Evolutionary conservation across 441 rosid genomes (phyloP).

Genomic region (Raphanus hybrid): DNA sequence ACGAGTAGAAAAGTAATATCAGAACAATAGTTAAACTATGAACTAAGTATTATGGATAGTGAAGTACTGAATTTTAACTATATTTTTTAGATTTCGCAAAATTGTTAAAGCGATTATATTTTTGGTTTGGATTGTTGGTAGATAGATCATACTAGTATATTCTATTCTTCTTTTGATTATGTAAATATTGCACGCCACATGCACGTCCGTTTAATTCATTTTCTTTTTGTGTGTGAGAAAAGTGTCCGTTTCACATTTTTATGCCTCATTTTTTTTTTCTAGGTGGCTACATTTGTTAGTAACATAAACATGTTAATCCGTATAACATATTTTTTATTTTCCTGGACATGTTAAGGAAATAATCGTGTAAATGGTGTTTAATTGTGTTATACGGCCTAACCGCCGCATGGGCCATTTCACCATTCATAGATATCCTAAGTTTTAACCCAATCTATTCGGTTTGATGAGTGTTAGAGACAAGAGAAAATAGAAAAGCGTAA

Average conservation of each 20-base stretch:
- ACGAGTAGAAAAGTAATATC: neutral
- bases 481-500: conserved; percentile 31
- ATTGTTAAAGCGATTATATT: neutral
- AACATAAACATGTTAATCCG: neutral
- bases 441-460: neutral
- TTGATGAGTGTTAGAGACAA: neutral
- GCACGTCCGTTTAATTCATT: neutral
- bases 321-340: no score
- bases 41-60: neutral
- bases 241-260: neutral
- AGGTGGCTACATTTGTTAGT: neutral
- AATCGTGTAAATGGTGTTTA: neutral
- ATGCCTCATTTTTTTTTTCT: neutral
- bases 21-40: neutral
- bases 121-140: neutral
- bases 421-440: neutral
- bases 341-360: neutral
- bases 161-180: neutral
- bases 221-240: neutral
- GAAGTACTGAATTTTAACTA: neutral
- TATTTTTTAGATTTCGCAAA: neutral
- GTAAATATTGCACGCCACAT: neutral
- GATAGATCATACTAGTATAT: neutral
- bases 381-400: neutral
- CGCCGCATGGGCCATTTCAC: neutral